Conservation (phyloP, 495 filamentous ascomycete species). For the Neurospora hispaniola region DNA sequence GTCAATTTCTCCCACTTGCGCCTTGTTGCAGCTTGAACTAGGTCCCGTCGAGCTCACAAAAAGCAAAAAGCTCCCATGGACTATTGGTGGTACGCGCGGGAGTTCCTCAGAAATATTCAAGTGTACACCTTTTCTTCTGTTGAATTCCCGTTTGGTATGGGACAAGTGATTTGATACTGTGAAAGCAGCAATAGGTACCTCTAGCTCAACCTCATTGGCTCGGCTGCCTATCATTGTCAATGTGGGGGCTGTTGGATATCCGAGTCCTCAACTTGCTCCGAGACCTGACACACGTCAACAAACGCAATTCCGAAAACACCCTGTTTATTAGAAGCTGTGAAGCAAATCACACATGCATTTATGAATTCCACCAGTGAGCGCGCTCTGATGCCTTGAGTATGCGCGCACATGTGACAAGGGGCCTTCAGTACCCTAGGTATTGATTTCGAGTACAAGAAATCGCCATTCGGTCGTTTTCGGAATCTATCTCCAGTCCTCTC, state of each 20-base stretch:
- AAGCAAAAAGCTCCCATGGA: neutral
- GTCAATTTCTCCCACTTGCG: neutral
- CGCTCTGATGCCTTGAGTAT: too few species aligned
- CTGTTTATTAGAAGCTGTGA: too few species aligned
- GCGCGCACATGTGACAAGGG: neutral
- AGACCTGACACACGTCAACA: neutral
- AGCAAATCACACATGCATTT: neutral
- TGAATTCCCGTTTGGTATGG: neutral
- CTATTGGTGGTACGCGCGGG: neutral
- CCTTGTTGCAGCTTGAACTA: neutral
- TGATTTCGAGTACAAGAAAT: neutral
- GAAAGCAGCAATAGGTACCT: neutral
- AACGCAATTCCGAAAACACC: neutral
- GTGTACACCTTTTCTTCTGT: neutral
- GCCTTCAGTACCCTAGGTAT: neutral
- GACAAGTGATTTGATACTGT: neutral
- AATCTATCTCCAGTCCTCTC: neutral
- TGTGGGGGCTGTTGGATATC: neutral
- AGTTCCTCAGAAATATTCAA: neutral
- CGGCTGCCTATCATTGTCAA: neutral
- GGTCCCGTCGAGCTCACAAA: neutral
- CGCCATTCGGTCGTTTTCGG: neutral
- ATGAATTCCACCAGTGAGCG: too few species aligned
- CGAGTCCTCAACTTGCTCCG: neutral
- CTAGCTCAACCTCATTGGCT: neutral